A percentile compares a stretch with the other conserved stretches of the same genome.
phyloP scores from a whole-genome alignment of 495 filamentous ascomycete species.

The Podospora anserina region DNA sequence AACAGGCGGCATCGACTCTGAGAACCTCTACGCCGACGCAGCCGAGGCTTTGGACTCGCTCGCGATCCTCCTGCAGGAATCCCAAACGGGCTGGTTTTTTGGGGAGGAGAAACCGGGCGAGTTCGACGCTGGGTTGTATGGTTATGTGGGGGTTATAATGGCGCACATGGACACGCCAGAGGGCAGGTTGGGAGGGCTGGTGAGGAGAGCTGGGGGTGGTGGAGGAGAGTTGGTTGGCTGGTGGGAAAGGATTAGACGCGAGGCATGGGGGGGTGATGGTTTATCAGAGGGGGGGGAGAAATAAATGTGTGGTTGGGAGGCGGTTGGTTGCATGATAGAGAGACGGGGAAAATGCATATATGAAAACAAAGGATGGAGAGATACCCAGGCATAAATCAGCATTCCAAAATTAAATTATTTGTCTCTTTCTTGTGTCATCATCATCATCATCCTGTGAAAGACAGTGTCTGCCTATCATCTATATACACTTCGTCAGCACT shows the following conservation, averaged over 20 bases:
- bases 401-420: too few species aligned
- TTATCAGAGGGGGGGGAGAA: neutral
- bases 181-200: conserved; percentile 20
- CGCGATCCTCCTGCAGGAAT: conserved; percentile 60
- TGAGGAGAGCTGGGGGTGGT: conserved; percentile 13
- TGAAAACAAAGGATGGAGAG: too few species aligned
- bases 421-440: too few species aligned
- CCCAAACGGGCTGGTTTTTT: conserved; percentile 46
- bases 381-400: too few species aligned
- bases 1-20: conserved; percentile 49
- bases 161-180: conserved; percentile 12
- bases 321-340: too few species aligned
- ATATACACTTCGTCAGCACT: too few species aligned
- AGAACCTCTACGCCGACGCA: conserved; percentile 64
- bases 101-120: conserved; percentile 53
- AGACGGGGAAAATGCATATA: too few species aligned
- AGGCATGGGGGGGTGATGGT: neutral
- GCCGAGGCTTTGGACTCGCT: conserved; percentile 72
- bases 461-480: too few species aligned
- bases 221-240: conserved; percentile 21
- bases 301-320: neutral
- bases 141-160: conserved; percentile 81
- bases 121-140: conserved; percentile 86
- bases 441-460: too few species aligned
- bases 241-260: conserved; percentile 15